Percentiles rank a stretch among this genome's conserved stretches.
phyloP scores from a whole-genome alignment of 192 early-diverging fungal genomes.

The Rhizophagus clarus region DNA sequence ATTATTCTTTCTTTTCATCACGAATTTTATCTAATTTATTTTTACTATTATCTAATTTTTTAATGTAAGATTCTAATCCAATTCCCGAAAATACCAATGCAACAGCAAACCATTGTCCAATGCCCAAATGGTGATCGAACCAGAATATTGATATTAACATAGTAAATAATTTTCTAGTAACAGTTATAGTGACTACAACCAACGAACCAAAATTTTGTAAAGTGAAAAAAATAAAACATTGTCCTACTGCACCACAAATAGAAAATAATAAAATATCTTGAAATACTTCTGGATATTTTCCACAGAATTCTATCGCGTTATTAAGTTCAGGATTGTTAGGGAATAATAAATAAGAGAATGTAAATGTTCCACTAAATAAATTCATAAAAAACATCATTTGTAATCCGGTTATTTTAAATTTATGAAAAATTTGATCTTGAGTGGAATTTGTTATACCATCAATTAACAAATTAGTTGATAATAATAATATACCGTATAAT shows the following conservation, averaged over 20 bases:
- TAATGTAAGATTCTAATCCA: conserved; percentile 75
- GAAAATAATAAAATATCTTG: conserved; percentile 87
- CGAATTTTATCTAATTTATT: conserved; percentile 1
- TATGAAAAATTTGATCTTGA: conserved; percentile 92
- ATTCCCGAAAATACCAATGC: conserved; percentile 87
- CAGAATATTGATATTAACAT: conserved; percentile 90
- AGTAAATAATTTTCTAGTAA: conserved; percentile 95
- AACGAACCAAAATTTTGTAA: conserved; percentile 89
- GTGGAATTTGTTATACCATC: conserved; percentile 97
- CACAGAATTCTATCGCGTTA: conserved; percentile 73
- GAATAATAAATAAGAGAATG: conserved; percentile 73
- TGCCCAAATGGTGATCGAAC: conserved; percentile 78
- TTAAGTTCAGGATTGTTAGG: conserved; percentile 79
- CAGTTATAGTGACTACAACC: conserved; percentile 89
- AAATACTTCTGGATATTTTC: conserved; percentile 77
- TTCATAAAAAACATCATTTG: conserved; percentile 99
- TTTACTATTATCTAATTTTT: conserved; percentile 53
- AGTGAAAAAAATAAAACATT: conserved; percentile 97
- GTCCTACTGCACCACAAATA: conserved; percentile 92
- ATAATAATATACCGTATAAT: conserved; percentile 78
- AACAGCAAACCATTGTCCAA: conserved; percentile 86
- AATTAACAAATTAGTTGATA: conserved; percentile 82
- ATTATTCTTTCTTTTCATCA: not conserved
- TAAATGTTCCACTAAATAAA: conserved; percentile 71
- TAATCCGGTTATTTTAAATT: conserved; percentile 79